Evolutionary conservation across 2,329 filamentous ascomycete species (phyloP), one percentile per base, ranked within the genome.

Genomic region (Fusarium pseudocircinatum): DNA sequence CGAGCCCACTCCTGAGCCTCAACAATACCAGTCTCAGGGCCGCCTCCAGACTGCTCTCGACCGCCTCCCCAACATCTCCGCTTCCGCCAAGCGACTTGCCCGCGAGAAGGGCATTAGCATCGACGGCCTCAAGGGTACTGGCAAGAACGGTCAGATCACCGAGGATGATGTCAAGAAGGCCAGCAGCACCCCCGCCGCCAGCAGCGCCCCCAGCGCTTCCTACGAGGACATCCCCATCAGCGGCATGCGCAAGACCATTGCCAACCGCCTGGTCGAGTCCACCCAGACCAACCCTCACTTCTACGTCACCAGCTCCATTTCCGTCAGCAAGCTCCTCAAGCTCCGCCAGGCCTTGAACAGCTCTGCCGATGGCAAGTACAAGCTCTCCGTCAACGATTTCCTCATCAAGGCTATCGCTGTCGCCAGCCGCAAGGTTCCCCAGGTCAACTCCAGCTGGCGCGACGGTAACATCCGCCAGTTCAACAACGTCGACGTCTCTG

Each of bases 381-480:
- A 98, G 91, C 93, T 99, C 67, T 98, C 95, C n/a, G 94, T 99
- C 85, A 99, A 99, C 86, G 96, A 99, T 86, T 97, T 99, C 89
- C 89, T 99, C 73, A 94, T 99, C 89, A 99, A 99, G 90, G 96
- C 96, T 77, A 94, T 96, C 67, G 94, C 91, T 67, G 87, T 93
- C 72, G 96, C 96, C 71, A 94, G 93, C 82, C 92, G 92, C 86
- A 98, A 97, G 90, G 95, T 98, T 54, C 96, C 96, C 67, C 90
- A 93, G 75, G 96, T 95, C 85, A 99, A 99, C 90, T 95, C 95
- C 57, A 96, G 94, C 83, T 99, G 96, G 96, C 91, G 93, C 80
- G 92, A 92, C 78, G 95, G 94, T 75, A 88, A 93, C 79, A 97
- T 99, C 86, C 95, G 96, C 78, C 93, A 98, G 86, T 94, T 95